Conservation (phyloP, 2,329 filamentous ascomycete species). For the Gnomoniopsis smithogilvyi region DNA sequence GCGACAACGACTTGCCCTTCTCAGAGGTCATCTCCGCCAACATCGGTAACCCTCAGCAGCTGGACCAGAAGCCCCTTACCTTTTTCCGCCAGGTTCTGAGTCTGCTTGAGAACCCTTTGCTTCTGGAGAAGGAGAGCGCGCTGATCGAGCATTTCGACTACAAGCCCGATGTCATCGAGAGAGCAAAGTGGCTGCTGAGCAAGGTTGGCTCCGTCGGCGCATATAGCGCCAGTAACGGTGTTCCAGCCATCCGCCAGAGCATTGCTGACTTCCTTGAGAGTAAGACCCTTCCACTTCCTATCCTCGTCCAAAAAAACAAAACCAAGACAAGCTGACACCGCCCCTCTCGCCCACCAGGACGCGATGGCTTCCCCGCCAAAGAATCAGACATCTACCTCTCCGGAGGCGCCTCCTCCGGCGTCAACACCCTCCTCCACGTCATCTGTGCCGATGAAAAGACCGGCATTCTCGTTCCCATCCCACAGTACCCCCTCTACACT, state of each 20-base stretch:
- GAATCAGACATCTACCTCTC: slow-evolving; percentile 84
- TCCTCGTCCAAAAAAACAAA: neutral
- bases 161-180: slow-evolving; percentile 82
- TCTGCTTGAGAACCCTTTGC: slow-evolving; percentile 81
- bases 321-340: slow-evolving; percentile 1
- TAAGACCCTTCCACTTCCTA: slow-evolving; percentile 37
- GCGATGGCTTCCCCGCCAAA: slow-evolving; percentile 84
- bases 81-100: slow-evolving; percentile 98
- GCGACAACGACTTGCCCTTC: slow-evolving; percentile 69
- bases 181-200: slow-evolving; percentile 76
- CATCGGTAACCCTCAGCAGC: slow-evolving; percentile 97
- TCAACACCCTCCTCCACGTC: slow-evolving; percentile 88
- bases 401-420: slow-evolving; percentile 86
- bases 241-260: slow-evolving; percentile 80
- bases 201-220: slow-evolving; percentile 90
- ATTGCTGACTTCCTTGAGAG: slow-evolving; percentile 90
- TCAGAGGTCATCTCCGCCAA: slow-evolving; percentile 92
- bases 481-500: slow-evolving; percentile 97
- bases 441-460: slow-evolving; percentile 75
- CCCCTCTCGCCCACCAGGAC: slow-evolving; percentile 42
- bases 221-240: slow-evolving; percentile 93
- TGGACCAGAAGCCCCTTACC: slow-evolving; percentile 98
- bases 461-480: slow-evolving; percentile 90
- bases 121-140: slow-evolving; percentile 81
- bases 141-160: slow-evolving; percentile 76